Evolutionary conservation across 2,329 filamentous ascomycete genomes (phyloP).

Genomic region (Colletotrichum destructivum): DNA sequence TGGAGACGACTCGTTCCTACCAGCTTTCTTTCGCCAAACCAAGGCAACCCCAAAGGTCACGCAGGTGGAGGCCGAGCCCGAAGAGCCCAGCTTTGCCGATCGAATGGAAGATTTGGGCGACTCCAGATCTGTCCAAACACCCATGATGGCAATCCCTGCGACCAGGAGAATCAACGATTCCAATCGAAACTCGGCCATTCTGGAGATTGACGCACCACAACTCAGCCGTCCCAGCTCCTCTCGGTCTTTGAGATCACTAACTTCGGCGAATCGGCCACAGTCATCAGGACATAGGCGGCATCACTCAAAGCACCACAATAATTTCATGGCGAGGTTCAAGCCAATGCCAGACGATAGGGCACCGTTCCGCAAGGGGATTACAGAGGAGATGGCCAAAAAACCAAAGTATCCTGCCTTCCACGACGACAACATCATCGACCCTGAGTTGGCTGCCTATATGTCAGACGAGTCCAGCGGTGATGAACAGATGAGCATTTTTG

Average conservation of each 20-base stretch:
- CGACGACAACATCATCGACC: conserved; percentile 98
- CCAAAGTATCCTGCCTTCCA: conserved; percentile 91
- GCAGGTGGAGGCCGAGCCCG: conserved; percentile 56
- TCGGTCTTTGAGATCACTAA: conserved; percentile 84
- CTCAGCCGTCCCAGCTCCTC: conserved; percentile 94
- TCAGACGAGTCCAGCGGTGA: conserved; percentile 96
- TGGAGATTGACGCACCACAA: conserved; percentile 90
- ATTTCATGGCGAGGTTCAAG: conserved; percentile 84
- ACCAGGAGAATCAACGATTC: conserved; percentile 79
- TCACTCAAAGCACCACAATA: conserved; percentile 81
- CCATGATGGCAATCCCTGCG: conserved; percentile 80
- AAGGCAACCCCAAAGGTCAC: conserved; percentile 57
- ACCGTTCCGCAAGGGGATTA: conserved; percentile 84
- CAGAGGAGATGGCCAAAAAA: conserved; percentile 76
- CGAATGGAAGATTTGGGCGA: conserved; percentile 62
- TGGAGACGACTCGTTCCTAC: conserved; percentile 80
- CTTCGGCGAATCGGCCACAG: conserved; percentile 75
- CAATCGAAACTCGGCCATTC: conserved; percentile 87
- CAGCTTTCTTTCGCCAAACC: conserved; percentile 72
- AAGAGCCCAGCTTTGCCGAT: conserved; percentile 58
- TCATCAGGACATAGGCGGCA: conserved; percentile 87
- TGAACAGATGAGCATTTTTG: conserved; percentile 90
- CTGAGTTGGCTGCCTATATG: conserved; percentile 94
- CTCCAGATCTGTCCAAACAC: conserved; percentile 71
- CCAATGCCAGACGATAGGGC: conserved; percentile 82